Evolutionary conservation across 129 eudicot genomes (phyloP).

Genomic region (Ambrosia artemisiifolia): DNA sequence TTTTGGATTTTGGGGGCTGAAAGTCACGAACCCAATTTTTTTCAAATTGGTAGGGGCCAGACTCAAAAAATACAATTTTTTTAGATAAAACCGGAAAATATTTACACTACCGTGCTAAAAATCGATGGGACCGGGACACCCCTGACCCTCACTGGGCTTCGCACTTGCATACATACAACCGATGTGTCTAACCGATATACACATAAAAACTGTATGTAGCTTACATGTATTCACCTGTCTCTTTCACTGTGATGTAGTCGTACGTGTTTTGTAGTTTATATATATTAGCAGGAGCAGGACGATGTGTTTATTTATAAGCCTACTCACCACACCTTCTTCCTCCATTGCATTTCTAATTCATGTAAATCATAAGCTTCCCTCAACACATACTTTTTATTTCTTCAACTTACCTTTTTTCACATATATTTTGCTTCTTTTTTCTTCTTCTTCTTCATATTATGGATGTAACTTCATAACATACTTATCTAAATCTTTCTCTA

Average conservation of each 20-base stretch:
- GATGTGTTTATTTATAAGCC: constrained; percentile 43
- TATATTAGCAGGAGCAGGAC: constrained; percentile 27
- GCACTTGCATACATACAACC: too few relatives aligned
- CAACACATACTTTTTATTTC: constrained; percentile 28
- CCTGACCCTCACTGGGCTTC: too few relatives aligned
- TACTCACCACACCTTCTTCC: constrained; percentile 55
- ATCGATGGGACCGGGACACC: too few relatives aligned
- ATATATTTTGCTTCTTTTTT: neutral
- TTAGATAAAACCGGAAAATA: too few relatives aligned
- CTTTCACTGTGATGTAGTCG: constrained; percentile 22
- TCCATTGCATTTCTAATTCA: constrained; percentile 16
- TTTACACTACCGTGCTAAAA: too few relatives aligned
- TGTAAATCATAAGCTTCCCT: constrained; percentile 12
- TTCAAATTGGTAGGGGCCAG: too few relatives aligned
- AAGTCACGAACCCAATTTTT: too few relatives aligned
- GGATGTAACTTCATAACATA: constrained; percentile 37
- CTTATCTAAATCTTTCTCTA: constrained; percentile 3
- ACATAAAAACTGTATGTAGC: too few relatives aligned
- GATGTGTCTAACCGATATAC: too few relatives aligned
- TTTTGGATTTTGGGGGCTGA: too few relatives aligned
- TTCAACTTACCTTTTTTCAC: constrained; percentile 8
- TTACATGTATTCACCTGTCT: neutral
- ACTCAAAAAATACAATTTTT: too few relatives aligned
- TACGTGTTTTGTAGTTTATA: constrained; percentile 18
- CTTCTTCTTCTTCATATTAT: constrained; percentile 10